Evolutionary conservation across 257 asterid genomes (phyloP), one percentile per base, ranked within the genome.

Genomic region (Datura wrightii): DNA sequence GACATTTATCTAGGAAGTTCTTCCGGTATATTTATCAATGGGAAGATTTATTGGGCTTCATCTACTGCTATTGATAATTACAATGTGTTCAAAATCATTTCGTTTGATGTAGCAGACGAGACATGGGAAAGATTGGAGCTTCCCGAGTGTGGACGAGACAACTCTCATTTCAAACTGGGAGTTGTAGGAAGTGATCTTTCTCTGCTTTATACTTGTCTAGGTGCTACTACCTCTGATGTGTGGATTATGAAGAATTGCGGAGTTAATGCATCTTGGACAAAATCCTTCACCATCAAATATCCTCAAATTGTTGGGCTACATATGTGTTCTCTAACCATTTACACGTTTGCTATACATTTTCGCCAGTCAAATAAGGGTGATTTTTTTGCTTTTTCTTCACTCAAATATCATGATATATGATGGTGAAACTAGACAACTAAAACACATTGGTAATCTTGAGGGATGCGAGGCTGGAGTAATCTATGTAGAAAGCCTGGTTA

Each of bases 151-250:
- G 37, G 5, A 71, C 56, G 44, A 42, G 10, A 1, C 13, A 5
- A n/a, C 16, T 4, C 55, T 41, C 11, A 1, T 42, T 71, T 71
- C 37, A 70, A 8, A 42, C 8, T 69, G 18, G 55, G 56, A 42
- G 79, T 8, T 41, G 39, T 71, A 39, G 79, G 56, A 71, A 71
- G 18, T 71, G 56, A 71, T 6, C 79, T 71, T 71, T 42, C n/a
- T 44, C 4, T 10, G 18, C 8, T 44, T 10, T 10, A 44, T 44
- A 18, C 39, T 42, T 18, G 39, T n/a, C 7, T 16, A 42, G 18
- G 39, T 42, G 1, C 8, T 10, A 3, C 2, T 0, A 69, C 78
- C 7, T 69, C 78, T 44, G 56, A 71, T 31, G 41, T 24, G 7
- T 62, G 41, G 41, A 62, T 3, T 24, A 9, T 62, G 16, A 62